Evolutionary conservation across 2,329 filamentous ascomycete species (phyloP).

Genomic region (Rachicladosporium sp.): DNA sequence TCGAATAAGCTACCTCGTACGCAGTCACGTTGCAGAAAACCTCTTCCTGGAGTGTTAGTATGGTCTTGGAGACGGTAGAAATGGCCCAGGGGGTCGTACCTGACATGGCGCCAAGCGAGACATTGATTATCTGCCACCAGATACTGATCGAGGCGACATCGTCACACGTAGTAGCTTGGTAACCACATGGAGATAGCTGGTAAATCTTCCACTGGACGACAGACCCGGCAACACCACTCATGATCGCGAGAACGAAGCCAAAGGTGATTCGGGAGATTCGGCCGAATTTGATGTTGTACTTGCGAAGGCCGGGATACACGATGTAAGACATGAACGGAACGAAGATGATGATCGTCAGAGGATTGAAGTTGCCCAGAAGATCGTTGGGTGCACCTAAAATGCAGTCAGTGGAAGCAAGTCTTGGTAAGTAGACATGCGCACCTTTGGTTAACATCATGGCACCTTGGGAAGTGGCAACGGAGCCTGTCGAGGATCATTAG

Average conservation of each 20-base stretch:
- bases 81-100: no score
- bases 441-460: constrained; percentile 17
- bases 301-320: constrained; percentile 32
- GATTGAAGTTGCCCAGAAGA: constrained; percentile 35
- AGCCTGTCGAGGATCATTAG: constrained; percentile 7
- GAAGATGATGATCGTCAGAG: constrained; percentile 31
- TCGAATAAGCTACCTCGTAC: constrained; percentile 34
- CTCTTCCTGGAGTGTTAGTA: no score
- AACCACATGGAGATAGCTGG: constrained; percentile 32
- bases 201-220: constrained; percentile 37
- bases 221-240: constrained; percentile 30
- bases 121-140: constrained; percentile 29
- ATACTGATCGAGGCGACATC: constrained; percentile 29
- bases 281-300: constrained; percentile 26
- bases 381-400: constrained; percentile 32
- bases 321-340: constrained; percentile 32
- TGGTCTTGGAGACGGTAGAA: no score
- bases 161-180: constrained; percentile 24
- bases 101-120: constrained; percentile 27
- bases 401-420: constrained; percentile 1
- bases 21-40: constrained; percentile 33
- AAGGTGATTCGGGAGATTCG: constrained; percentile 40
- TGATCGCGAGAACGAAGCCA: constrained; percentile 37
- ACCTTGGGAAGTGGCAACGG: constrained; percentile 10
- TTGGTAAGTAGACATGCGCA: constrained; percentile 26